phyloP scores from a whole-genome alignment of 31 red algal species.

The Porphyra umbilicalis region DNA sequence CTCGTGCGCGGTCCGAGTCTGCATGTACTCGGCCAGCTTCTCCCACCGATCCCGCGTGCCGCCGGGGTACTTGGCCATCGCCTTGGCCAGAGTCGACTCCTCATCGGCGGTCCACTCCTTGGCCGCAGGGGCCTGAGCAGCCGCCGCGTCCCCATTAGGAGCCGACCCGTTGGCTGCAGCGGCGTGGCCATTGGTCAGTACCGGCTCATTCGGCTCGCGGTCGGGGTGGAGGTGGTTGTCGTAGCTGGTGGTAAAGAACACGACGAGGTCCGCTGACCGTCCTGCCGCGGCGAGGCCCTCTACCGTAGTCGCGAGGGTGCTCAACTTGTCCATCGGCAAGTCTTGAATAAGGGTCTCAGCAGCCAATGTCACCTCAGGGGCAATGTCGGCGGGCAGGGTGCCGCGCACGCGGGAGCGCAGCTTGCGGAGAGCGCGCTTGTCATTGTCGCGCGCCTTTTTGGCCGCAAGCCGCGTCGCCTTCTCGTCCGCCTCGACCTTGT shows the following conservation, averaged over 20 bases:
- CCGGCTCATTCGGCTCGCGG: neutral
- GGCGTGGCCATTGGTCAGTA: neutral
- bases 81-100: slow-evolving; percentile 56
- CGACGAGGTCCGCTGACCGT: neutral
- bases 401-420: neutral
- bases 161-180: neutral
- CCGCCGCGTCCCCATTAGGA: neutral
- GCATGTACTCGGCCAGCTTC: slow-evolving; percentile 52
- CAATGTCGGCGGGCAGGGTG: neutral
- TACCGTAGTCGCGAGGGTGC: neutral
- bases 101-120: slow-evolving; percentile 53
- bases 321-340: neutral
- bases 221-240: neutral
- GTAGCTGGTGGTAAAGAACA: neutral
- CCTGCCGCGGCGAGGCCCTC: neutral
- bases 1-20: slow-evolving; percentile 33
- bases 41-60: slow-evolving; percentile 72
- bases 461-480: slow-evolving; percentile 19
- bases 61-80: slow-evolving; percentile 60
- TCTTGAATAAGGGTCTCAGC: neutral
- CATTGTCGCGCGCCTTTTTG: slow-evolving; percentile 46
- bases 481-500: slow-evolving; percentile 31
- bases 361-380: neutral
- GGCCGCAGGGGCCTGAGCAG: neutral
- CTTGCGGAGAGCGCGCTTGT: slow-evolving; percentile 30